Evolutionary conservation across 441 rosid species (phyloP), one percentile per base, ranked within the genome.

Genomic region (Francoa sonchifolia): DNA sequence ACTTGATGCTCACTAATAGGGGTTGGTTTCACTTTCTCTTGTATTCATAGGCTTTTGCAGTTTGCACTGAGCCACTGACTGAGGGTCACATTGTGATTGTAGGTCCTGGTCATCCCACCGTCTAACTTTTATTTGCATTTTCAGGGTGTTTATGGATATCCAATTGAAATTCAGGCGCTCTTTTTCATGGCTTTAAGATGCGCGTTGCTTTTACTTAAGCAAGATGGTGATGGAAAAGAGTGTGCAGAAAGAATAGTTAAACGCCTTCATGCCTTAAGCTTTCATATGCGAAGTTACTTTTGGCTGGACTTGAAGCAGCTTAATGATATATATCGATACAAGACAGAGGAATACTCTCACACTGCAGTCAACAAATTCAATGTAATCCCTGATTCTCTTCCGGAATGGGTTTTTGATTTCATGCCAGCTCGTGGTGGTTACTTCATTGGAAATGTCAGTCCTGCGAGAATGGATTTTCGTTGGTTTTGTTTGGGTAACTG

Each of bases 401-500:
- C 97, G 1, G 82, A 83, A 33, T 88, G 97, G 97, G 54, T 83
- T 31, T 83, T 88, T 14, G 93, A 88, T 62, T 88, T 88, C 51
- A 78, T 88, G 89, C 82, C 97, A 1, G 42, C 58, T 46, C 68
- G 29, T 1, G 97, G 95, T 17, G 97, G 97, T 30, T 88, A 78
- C 66, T 83, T 88, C 23, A 69, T 83, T 0, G 97, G 97, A 39
- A 88, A 88, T 48, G 84, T 80, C 5, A 88, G 97, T 57, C 97
- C 93, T 2, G 95, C 87, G 9, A 78, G 66, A 60, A 88, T 88
- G 95, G 95, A 83, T 50, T 83, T 88, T 52, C 84, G 97, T 21
- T 88, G 95, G 97, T 88, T 88, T 61, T 74, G 80, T 39, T 51
- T 88, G 64, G 97, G 97, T 9, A 88, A 88, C 36, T 88, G 95